These are phyloP conservation scores for Aspergillus melleus DNA, from an alignment of 2,329 filamentous ascomycete genomes.

Conservation along the genomic window DNA sequence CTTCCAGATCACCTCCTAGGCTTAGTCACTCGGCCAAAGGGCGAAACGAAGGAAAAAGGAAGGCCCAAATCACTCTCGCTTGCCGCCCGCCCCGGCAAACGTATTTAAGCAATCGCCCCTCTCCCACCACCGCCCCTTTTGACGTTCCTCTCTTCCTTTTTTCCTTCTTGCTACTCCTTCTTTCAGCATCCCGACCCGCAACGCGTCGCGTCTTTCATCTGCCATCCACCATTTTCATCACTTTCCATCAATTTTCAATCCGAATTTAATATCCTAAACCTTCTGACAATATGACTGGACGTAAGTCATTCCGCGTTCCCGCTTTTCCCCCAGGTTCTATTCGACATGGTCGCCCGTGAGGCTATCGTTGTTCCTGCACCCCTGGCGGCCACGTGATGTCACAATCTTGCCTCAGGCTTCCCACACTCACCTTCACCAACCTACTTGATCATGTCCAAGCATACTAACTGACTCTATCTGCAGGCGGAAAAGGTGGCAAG, in stretches of 20 bases:
- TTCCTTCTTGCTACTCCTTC: conserved; percentile 14
- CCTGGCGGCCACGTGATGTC: conserved; percentile 26
- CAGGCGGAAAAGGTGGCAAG: conserved; percentile 94
- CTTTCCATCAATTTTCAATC: conserved; percentile 15
- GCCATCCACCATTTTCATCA: conserved; percentile 19
- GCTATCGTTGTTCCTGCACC: conserved; percentile 16
- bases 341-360: conserved; percentile 1
- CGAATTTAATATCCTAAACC: conserved; percentile 5
- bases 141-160: conserved; percentile 19
- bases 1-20: conserved; percentile 22
- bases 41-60: conserved; percentile 1
- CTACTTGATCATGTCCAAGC: too few species aligned
- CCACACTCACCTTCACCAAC: conserved; percentile 5
- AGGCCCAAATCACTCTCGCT: conserved; percentile 19
- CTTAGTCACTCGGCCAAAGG: conserved; percentile 27
- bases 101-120: conserved; percentile 32
- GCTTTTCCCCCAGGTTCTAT: not conserved
- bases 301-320: conserved; percentile 30
- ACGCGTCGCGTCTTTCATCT: conserved; percentile 20
- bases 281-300: conserved; percentile 41
- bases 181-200: conserved; percentile 8
- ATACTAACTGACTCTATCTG: conserved; percentile 25
- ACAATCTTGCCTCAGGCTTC: conserved; percentile 18
- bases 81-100: conserved; percentile 18
- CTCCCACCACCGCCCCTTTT: conserved; percentile 13